phyloP scores from a whole-genome alignment of 192 early-diverging fungal species.

The Lunasporangiospora selenospora region DNA sequence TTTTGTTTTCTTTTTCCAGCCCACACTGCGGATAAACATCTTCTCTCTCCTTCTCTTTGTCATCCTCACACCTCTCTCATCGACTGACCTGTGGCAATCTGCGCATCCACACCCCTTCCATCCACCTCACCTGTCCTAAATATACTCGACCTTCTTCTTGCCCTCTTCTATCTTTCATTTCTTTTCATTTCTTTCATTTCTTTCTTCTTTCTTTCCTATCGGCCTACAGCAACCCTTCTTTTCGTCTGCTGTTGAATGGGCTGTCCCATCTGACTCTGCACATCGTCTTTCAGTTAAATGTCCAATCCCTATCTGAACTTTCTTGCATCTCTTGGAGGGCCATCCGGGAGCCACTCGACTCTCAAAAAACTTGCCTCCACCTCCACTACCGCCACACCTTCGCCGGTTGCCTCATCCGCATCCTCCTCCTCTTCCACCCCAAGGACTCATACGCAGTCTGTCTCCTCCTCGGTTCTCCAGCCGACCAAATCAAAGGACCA shows the following conservation, averaged over 20 bases:
- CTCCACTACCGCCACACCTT: slow-evolving; percentile 1
- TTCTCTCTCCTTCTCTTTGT: slow-evolving; percentile 7
- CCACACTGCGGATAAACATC: not conserved
- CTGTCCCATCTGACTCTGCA: not conserved
- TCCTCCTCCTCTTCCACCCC: not conserved
- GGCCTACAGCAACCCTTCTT: not conserved
- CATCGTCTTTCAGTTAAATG: slow-evolving; percentile 18
- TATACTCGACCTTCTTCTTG: too few species aligned
- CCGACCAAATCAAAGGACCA: too few species aligned
- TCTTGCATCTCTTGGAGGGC: slow-evolving; percentile 38
- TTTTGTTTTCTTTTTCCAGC: too few species aligned
- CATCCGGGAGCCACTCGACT: slow-evolving; percentile 41
- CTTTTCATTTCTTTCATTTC: not conserved
- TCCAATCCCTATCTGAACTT: slow-evolving; percentile 46
- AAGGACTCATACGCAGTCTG: too few species aligned
- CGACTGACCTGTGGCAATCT: not conserved
- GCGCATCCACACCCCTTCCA: too few species aligned
- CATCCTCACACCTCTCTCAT: not conserved
- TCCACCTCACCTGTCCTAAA: too few species aligned
- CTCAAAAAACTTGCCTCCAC: slow-evolving; percentile 44
- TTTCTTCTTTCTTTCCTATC: not conserved
- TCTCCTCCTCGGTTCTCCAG: too few species aligned
- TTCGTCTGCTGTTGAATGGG: not conserved
- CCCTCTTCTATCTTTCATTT: not conserved
- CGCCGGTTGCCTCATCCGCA: not conserved